Conservation (phyloP, 2,329 filamentous ascomycete genomes). For the Blumeriella jaapii region DNA sequence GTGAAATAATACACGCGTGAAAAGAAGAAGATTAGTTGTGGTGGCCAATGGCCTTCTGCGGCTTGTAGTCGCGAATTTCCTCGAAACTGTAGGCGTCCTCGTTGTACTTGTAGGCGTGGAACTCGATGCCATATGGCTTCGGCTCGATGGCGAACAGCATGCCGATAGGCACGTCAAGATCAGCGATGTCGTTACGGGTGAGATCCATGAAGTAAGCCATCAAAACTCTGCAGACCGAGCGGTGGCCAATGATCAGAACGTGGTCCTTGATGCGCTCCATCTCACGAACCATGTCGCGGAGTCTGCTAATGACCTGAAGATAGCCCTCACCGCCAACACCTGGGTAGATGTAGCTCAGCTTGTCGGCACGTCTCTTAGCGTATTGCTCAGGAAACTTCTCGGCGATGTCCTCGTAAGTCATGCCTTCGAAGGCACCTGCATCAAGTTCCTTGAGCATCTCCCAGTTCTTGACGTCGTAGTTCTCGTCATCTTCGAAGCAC, state of each 20-base stretch:
- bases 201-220: conserved; percentile 96
- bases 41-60: conserved; percentile 40
- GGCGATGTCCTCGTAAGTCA: conserved; percentile 88
- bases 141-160: conserved; percentile 93
- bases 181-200: conserved; percentile 80
- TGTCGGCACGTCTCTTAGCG: conserved; percentile 65
- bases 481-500: conserved; percentile 81
- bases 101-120: conserved; percentile 91
- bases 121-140: conserved; percentile 94
- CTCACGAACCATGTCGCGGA: conserved; percentile 91
- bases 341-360: conserved; percentile 92
- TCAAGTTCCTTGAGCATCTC: conserved; percentile 97
- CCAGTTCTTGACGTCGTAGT: conserved; percentile 95
- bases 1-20: neutral
- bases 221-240: conserved; percentile 81
- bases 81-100: conserved; percentile 69
- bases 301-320: conserved; percentile 88
- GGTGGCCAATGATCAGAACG: conserved; percentile 82
- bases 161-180: conserved; percentile 85
- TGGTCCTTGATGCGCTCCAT: conserved; percentile 96
- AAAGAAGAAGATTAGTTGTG: neutral
- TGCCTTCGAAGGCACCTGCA: conserved; percentile 81
- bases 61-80: conserved; percentile 72
- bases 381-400: conserved; percentile 73
- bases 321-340: conserved; percentile 94